Conservation (phyloP, 345 rosid genomes). For the Citrus hindsii region DNA sequence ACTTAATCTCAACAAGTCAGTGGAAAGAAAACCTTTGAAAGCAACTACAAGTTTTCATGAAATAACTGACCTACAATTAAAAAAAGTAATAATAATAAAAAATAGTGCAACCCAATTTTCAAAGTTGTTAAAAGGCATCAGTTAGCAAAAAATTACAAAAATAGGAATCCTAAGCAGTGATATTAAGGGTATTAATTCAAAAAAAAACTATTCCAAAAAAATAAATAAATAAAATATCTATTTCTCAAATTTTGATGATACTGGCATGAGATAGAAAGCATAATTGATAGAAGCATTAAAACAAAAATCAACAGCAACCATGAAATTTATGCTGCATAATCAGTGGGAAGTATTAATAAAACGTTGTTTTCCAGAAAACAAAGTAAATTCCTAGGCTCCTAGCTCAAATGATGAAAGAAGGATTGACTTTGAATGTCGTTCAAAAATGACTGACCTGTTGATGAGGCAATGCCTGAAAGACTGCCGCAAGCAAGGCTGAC, state of each 20-base stretch:
- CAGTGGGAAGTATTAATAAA: background rate
- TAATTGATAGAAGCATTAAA: background rate
- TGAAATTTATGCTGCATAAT: background rate
- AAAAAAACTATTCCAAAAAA: background rate
- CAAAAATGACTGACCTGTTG: slow-evolving; percentile 57
- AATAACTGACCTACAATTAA: background rate
- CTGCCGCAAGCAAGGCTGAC: slow-evolving; percentile 86
- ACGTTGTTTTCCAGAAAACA: background rate
- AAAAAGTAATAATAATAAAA: background rate
- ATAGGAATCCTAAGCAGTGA: background rate
- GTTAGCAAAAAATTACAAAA: background rate
- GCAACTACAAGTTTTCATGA: background rate
- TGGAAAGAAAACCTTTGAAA: background rate
- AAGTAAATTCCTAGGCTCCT: background rate
- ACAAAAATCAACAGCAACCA: background rate
- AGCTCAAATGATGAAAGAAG: background rate
- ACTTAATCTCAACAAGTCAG: background rate
- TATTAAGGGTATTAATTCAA: background rate
- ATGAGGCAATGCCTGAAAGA: slow-evolving; percentile 90
- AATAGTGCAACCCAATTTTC: background rate
- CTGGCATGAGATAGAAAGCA: background rate
- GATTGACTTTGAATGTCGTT: background rate
- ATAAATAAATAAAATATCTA: background rate
- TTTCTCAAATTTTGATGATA: background rate
- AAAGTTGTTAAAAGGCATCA: background rate